Evolutionary conservation across 176 grass and related monocot genomes (phyloP), one percentile per base, ranked within the genome.

Genomic region (Musa itinerans): DNA sequence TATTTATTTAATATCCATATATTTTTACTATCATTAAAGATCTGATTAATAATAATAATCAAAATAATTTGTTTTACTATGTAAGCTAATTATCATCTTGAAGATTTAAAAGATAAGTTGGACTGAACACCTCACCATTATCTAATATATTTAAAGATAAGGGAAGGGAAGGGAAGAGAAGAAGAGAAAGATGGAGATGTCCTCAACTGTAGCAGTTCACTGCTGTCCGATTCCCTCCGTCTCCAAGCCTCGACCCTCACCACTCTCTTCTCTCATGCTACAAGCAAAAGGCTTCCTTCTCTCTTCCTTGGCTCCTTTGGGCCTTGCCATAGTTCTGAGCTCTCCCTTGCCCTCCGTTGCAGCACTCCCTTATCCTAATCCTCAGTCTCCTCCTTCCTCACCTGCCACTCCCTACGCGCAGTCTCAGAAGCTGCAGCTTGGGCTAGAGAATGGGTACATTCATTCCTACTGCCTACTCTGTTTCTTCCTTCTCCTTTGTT

Each of bases 401-500:
- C 43, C 67, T 66, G 53, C 78, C 57, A 97, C 93, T 54, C 90
- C 90, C 11, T 97, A 89, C 78, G 79, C 86, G 21, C 88, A 93
- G 53, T 90, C 89, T 15, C 83, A 84, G 83, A 87, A 54, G 6
- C 74, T 93, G 87, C 86, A 82, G 82, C 80, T 97, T 2, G 94
- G 90, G 75, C 83, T 97, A 49, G 90, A 90, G 54, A 85, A 85
- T 63, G 93, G 90, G 93, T 97, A 75, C 29, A 26, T 8, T 3
- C 13, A 26, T 8, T 3, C 13, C 13, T 9, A 25, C 19, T 66
- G 58, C 59, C 50, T 55, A 27, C 43, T 65, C 72, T 52, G 13
- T 16, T 14, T 50, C 19, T 11, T 78, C 65, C 13, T 51, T 62
- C 10, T 5, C 53, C 24, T 85, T 21, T 43, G 34, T 43, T 43